Conservation (phyloP, 306 rosid species). For the Prunus mira region DNA sequence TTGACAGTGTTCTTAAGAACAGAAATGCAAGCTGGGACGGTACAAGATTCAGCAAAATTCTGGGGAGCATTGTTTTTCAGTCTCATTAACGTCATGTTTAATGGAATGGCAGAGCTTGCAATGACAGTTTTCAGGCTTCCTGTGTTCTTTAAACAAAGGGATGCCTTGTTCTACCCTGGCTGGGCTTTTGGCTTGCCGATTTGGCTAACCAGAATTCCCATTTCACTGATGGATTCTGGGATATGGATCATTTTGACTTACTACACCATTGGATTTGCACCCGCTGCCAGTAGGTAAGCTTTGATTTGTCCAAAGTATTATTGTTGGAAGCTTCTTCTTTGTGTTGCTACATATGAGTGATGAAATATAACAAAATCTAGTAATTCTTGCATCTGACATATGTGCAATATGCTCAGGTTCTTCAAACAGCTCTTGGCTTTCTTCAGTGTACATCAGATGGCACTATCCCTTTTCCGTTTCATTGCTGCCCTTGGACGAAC, state of each 20-base stretch:
- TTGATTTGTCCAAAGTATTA: background rate
- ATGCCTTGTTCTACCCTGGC: conserved; percentile 26
- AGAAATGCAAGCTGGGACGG: conserved; percentile 26
- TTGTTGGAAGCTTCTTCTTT: background rate
- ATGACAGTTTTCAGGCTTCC: conserved; percentile 27
- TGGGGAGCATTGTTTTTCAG: conserved; percentile 55
- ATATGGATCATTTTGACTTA: conserved; percentile 32
- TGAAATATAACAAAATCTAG: background rate
- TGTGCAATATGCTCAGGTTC: conserved; percentile 42
- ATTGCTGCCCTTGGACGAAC: conserved; percentile 58
- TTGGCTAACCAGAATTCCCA: conserved; percentile 27
- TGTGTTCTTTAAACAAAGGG: conserved; percentile 29
- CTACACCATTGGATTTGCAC: conserved; percentile 57
- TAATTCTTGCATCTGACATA: background rate
- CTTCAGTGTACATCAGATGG: conserved; percentile 62
- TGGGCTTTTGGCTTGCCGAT: conserved; percentile 31
- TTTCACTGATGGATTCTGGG: conserved; percentile 24
- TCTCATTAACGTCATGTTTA: conserved; percentile 45
- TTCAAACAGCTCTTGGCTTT: conserved; percentile 45
- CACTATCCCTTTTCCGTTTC: conserved; percentile 48
- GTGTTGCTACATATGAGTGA: background rate
- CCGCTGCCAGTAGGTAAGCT: conserved; percentile 51
- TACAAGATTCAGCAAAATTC: conserved; percentile 30
- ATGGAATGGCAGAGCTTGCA: conserved; percentile 29
- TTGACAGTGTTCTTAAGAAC: conserved; percentile 60